phyloP scores from a whole-genome alignment of 1,139 yeast genomes.

The Candida glucosophila region DNA sequence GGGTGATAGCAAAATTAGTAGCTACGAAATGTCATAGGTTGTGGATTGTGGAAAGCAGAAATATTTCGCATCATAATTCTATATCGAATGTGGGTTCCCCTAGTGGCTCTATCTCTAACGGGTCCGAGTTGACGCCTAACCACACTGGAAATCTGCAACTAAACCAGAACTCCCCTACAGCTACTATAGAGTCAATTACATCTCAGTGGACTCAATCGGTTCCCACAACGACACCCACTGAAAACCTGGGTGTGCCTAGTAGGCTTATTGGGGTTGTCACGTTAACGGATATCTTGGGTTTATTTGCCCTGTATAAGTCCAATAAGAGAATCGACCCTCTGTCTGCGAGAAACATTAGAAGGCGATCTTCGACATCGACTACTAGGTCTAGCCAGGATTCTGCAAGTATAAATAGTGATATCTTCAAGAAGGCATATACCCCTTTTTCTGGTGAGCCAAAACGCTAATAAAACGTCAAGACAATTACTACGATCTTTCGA shows the following conservation, averaged over 20 bases:
- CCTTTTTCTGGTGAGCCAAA: constrained; percentile 1
- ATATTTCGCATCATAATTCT: constrained; percentile 4
- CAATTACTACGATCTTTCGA: not conserved
- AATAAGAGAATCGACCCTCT: constrained; percentile 70
- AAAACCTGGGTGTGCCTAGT: constrained; percentile 35
- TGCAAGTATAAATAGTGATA: constrained; percentile 6
- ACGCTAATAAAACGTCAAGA: not conserved
- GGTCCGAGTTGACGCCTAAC: not conserved
- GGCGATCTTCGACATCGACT: constrained; percentile 52
- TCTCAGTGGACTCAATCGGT: constrained; percentile 9
- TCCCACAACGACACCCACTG: constrained; percentile 2
- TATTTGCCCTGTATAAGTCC: constrained; percentile 63
- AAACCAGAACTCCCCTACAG: constrained; percentile 5
- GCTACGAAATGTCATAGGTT: constrained; percentile 91
- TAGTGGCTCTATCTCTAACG: not conserved
- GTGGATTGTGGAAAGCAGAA: constrained; percentile 73
- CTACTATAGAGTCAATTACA: constrained; percentile 14
- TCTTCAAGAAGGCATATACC: constrained; percentile 8
- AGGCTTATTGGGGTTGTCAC: constrained; percentile 85
- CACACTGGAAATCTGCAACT: too few species aligned
- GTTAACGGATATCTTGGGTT: constrained; percentile 76
- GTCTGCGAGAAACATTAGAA: constrained; percentile 79
- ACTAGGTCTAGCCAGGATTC: constrained; percentile 31
- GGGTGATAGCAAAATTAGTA: constrained; percentile 88
- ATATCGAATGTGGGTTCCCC: constrained; percentile 3